These are phyloP conservation scores for Taphrina betulina DNA, from an alignment of 1,139 yeast genomes.

Conservation along the genomic window DNA sequence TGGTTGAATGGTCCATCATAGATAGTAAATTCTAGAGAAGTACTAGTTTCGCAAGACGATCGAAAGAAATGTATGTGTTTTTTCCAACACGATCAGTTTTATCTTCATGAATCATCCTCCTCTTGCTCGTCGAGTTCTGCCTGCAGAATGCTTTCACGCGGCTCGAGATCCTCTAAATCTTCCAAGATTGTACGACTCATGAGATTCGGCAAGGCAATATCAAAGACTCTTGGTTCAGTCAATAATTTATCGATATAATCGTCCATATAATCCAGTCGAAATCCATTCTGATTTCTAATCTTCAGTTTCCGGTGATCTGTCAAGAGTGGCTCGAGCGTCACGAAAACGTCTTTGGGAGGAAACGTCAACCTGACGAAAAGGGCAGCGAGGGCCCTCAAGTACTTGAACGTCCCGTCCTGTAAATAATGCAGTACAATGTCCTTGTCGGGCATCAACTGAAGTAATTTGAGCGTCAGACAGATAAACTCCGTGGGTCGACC, in stretches of 20 bases:
- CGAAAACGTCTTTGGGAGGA: conserved; percentile 52
- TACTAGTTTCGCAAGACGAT: no score
- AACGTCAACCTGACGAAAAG: conserved; percentile 57
- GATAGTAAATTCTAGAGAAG: no score
- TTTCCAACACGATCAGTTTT: no score
- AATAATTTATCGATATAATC: conserved; percentile 60
- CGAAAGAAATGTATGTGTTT: no score
- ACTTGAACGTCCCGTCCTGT: conserved; percentile 59
- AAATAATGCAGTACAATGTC: conserved; percentile 57
- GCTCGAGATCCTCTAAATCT: conserved; percentile 46
- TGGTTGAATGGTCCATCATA: no score
- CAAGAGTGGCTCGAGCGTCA: conserved; percentile 53
- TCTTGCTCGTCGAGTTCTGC: conserved; percentile 40
- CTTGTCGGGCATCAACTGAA: conserved; percentile 60
- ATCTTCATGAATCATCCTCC: conserved; percentile 27
- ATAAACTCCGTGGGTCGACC: conserved; percentile 62
- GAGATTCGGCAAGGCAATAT: conserved; percentile 61
- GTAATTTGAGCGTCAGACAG: conserved; percentile 60
- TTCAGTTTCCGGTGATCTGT: conserved; percentile 58
- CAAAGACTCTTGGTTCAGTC: conserved; percentile 54
- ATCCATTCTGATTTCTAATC: conserved; percentile 42
- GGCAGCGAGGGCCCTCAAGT: conserved; percentile 61
- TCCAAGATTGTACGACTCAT: conserved; percentile 48
- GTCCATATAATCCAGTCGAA: conserved; percentile 54
- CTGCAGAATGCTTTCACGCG: conserved; percentile 44